Evolutionary conservation across 805 yeast species (phyloP), one percentile per base, ranked within the genome.

Genomic region (Tetrapisispora namnaoensis): DNA sequence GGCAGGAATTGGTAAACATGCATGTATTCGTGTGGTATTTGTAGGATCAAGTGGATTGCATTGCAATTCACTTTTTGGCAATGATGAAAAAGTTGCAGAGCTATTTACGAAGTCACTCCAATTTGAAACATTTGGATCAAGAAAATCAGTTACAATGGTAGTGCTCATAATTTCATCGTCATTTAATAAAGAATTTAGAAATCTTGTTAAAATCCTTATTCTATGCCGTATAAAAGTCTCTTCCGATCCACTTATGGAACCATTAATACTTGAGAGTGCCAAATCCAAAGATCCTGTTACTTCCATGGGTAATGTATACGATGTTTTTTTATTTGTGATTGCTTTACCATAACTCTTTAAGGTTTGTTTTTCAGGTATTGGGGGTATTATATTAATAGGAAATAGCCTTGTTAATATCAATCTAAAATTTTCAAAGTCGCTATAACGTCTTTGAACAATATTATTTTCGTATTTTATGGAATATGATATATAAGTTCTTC

Each of bases 381-480:
- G 95, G 2, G 99, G 98, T 1, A 93, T 77, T 4, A 93, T 74
- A 6, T 80, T 68, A 37, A 91, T 80, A 1, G 98, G 97, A 58
- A 86, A 89, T 32, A 86, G 69, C 58, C 80, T 80, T 5, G 80
- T 70, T 24, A 93, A 72, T 3, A 83, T 76, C 41, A 75, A 80
- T 47, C 96, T 70, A 30, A 93, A 73, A 48, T 84, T 77, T 60
- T 88, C 97, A 65, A 93, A 93, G 62, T 93, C 99, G 42, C 95
- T 86, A 65, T 91, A 93, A 42, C 98, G 71, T 57, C 98, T 73
- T 32, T 85, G 76, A 8, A 87, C 88, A 16, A 75, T 70, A 7
- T 74, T 37, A n/a, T 56, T 56, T 7, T 77, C 70, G 46, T 78
- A 68, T 52, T 77, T 77, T 50, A 91, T 86, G 14, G 95, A 80